Base-by-base conservation (phyloP, 1,284 basidiomycete species). In the Caloboletus inedulis region DNA sequence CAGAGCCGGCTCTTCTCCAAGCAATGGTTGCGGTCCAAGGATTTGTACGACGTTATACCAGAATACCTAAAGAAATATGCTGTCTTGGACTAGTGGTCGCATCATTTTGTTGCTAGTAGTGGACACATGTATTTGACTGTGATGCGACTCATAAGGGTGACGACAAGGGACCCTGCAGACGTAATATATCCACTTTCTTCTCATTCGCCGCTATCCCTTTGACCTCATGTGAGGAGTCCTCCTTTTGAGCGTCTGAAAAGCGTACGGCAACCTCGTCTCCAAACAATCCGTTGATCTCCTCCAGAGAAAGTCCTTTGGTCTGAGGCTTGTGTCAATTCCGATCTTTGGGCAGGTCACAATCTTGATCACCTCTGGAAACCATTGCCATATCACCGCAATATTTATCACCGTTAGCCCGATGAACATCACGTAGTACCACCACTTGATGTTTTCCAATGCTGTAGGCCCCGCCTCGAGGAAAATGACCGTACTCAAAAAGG, bases 1-100 rank as follows among this genome's bases (percentile, higher is more conserved):
- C 97, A 99, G 75, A 94, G 90, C 53, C 80, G 97, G 12, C 76
- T 99, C 41, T 98, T 98, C 76, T 97, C 93, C n/a, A 89, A 90
- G 69, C 84, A 85, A 62, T 99, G 97, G 97, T 75, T 99, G 51
- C 77, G 89, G 69, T 77, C 81, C 46, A 99, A 99, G 70, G 85
- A 80, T 1, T 77, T 99, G 45, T 78, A 82, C 52, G 75, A 80
- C 35, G 87, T 88, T 21, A 92, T 99, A 63, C 95, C 97, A 4
- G 77, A 83, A 49, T 79, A 91, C 61, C 72, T 99, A 59, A 87
- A 86, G 74, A 92, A 95, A 70, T 99, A 99, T 69, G 85, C 88
- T 63, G 91, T 98, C 29, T 74, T 99, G 59, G 85, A 89, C 57
- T 91, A 73, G 60, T 8, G 7, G 37, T 46, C 10, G 21, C 12